These are phyloP conservation scores for Coemansia sp. DNA, from an alignment of 192 early-diverging fungal genomes.

Conservation along the genomic window DNA sequence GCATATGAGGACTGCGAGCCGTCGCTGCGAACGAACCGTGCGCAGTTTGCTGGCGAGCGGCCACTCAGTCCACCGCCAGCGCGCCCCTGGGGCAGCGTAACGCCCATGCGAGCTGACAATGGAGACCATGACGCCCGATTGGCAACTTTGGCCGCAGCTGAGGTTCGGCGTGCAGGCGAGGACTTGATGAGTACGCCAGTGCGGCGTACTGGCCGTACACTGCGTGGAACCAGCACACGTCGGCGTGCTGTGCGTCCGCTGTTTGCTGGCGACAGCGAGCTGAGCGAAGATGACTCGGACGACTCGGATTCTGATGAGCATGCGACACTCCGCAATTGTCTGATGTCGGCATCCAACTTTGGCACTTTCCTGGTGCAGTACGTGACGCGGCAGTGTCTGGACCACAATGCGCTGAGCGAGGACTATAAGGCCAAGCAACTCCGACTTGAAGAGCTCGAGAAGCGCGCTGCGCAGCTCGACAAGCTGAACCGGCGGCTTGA, in stretches of 20 bases:
- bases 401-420: slow-evolving; percentile 36
- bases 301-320: slow-evolving; percentile 36
- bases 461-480: slow-evolving; percentile 15
- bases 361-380: slow-evolving; percentile 53
- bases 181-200: slow-evolving; percentile 52
- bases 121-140: slow-evolving; percentile 27
- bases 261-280: slow-evolving; percentile 37
- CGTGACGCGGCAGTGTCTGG: slow-evolving; percentile 44
- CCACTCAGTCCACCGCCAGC: slow-evolving; percentile 46
- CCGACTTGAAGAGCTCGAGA: slow-evolving; percentile 34
- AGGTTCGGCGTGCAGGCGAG: slow-evolving; percentile 44
- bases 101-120: slow-evolving; percentile 35
- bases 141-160: slow-evolving; percentile 25
- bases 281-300: slow-evolving; percentile 5
- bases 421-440: slow-evolving; percentile 20
- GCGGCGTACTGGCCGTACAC: slow-evolving; percentile 23
- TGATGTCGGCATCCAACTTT: slow-evolving; percentile 41
- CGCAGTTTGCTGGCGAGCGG: slow-evolving; percentile 46
- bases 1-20: slow-evolving; percentile 50
- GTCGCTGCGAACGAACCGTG: slow-evolving; percentile 38
- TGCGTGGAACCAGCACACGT: slow-evolving; percentile 37
- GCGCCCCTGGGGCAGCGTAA: slow-evolving; percentile 28
- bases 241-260: slow-evolving; percentile 31
- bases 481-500: slow-evolving; percentile 34
- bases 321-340: slow-evolving; percentile 37